Evolutionary conservation across 805 yeast species (phyloP), one percentile per base, ranked within the genome.

Genomic region (Clavispora carvajalis): DNA sequence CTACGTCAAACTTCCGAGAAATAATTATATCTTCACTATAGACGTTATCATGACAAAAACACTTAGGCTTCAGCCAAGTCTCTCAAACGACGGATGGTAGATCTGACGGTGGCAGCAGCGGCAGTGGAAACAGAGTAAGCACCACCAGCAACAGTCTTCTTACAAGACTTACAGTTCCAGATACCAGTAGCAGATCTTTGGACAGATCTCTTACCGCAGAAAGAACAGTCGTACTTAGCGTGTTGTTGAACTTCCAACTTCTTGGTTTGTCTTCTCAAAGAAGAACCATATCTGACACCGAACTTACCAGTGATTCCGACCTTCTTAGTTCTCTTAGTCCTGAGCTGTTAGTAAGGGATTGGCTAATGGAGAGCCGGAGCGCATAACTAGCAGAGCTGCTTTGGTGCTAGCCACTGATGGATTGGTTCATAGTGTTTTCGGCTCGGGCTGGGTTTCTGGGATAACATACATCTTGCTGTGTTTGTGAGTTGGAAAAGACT

Each of bases 241-340:
- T 91, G 99, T 75, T 90, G 97, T 77, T 89, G 97, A 67, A 88
- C 84, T 80, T 95, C 99, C 76, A 93, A 80, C 82, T 93, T 93
- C 85, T 90, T 90, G 82, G 95, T 86, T 78, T 89, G 97, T 79
- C 98, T 88, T 85, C 99, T 91, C 76, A 93, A 81, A 57, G 99
- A 95, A 65, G 99, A 91, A 90, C 99, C 96, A 82, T 93, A 93
- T 83, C 99, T 90, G 79, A 93, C 97, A 88, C 99, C 99, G 84
- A 88, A 93, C 82, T 95, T 95, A 84, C 99, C 99, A 74, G 99
- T 93, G 82, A 93, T 93, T 77, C 99, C 99, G 74, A 93, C 99
- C 88, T 93, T 93, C 95, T 93, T 93, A 64, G 99, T 93, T 86
- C 99, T 91, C 80, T 95, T 93, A 77, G 99, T 86, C 99, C 96